Base-by-base conservation (phyloP, 2,329 filamentous ascomycete genomes). In the Pseudogymnoascus sp. region DNA sequence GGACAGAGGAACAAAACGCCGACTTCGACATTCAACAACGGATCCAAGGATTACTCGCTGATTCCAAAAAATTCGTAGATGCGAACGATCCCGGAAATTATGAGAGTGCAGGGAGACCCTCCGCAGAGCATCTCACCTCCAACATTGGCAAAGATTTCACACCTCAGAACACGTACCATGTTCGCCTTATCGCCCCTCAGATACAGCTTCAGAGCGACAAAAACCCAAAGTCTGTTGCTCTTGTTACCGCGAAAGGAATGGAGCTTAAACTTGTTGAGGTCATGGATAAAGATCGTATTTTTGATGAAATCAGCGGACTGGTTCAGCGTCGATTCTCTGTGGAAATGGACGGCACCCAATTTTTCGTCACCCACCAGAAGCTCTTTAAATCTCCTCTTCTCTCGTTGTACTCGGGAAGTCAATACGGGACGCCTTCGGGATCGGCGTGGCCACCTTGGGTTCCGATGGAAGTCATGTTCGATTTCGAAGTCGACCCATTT, bases 131-230 rank as follows among this genome's bases (percentile, higher is more conserved):
- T 67, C 77, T 89, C 18, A 84, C 83, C 3, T 82, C 88, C 36
- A 88, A 92, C 64, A 92, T 99, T 66, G 86, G 92, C 0, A 84
- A 89, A 18, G 92, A 96, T 62, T 99, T 96, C 69, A 87, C 87
- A 11, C 86, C 94, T 0, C 90, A 96, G 70, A 97, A 94, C 72
- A 93, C 89, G 67, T 99, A 97, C 73, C 91, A 97, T 70, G 84
- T 99, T 64, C 89, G 92, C 37, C 83, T 99, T 39, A 97, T 99
- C 68, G 94, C 93, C 5, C 94, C 94, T 12, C 94, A 99, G 73
- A 97, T 99, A 63, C 94, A 99, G 73, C 81, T 99, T 47, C 93
- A 99, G 72, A 97, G 94, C 72, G 94, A 99, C 71, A 97, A 97
- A 80, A 97, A 99, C 74, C 88, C 88, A 64, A 96, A 96, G 74